Conservation (phyloP, 768 basidiomycete genomes). For the Mrakia gelida region DNA sequence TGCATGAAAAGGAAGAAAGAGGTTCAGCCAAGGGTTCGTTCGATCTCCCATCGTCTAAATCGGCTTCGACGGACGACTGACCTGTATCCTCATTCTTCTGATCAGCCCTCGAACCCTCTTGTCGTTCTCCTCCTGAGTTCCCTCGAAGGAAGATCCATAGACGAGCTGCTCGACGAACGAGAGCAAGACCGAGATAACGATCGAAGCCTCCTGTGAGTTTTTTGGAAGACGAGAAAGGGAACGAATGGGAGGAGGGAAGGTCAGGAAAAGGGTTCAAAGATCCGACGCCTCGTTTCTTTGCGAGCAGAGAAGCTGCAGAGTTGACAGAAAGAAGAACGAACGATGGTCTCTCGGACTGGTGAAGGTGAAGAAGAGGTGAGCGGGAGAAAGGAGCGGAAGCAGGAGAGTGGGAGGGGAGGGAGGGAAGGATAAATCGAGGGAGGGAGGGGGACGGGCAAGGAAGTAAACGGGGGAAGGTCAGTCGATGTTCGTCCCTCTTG, state of each 20-base stretch:
- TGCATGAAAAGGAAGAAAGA: neutral
- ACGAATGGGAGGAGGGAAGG: constrained; percentile 11
- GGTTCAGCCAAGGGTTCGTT: neutral
- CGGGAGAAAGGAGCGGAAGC: neutral
- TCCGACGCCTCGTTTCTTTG: no score
- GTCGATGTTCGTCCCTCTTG: no score
- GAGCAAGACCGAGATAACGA: constrained; percentile 33
- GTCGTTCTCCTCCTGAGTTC: constrained; percentile 20
- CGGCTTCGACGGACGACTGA: constrained; percentile 26
- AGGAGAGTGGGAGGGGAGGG: neutral
- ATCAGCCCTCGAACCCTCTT: constrained; percentile 29
- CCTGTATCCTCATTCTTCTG: constrained; percentile 37
- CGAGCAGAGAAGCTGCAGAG: neutral
- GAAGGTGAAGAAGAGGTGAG: neutral
- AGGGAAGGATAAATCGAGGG: neutral
- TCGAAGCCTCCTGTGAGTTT: constrained; percentile 22
- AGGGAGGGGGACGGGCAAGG: neutral
- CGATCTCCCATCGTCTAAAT: no score
- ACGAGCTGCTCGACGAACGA: constrained; percentile 35
- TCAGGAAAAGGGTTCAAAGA: neutral
- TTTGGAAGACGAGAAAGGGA: neutral
- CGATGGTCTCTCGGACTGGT: constrained; percentile 30
- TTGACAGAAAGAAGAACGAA: neutral
- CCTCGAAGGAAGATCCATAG: constrained; percentile 21
- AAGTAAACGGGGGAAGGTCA: neutral